Conservation (phyloP, 1,284 basidiomycete species). For the Trametes sp. region DNA sequence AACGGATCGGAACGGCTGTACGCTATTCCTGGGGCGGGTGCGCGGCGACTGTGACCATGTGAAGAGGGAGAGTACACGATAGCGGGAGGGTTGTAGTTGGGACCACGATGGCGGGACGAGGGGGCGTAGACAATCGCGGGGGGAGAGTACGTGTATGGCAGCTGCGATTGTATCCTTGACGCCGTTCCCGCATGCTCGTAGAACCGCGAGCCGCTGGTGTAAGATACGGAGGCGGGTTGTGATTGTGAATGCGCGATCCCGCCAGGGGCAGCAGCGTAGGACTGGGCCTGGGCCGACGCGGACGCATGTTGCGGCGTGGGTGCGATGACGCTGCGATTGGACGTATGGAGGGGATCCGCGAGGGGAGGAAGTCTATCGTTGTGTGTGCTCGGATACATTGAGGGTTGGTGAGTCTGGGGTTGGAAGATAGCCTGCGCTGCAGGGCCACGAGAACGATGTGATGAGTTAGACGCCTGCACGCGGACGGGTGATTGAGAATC, state of each 20-base stretch:
- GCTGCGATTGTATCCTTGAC: slow-evolving; percentile 33
- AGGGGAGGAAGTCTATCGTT: slow-evolving; percentile 30
- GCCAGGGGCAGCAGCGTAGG: slow-evolving; percentile 32
- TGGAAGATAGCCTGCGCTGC: slow-evolving; percentile 26
- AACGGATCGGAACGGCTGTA: slow-evolving; percentile 42
- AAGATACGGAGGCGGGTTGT: slow-evolving; percentile 31
- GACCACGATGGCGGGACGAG: slow-evolving; percentile 39
- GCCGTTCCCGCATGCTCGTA: slow-evolving; percentile 34
- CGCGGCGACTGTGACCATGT: slow-evolving; percentile 28
- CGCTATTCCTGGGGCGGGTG: slow-evolving; percentile 38
- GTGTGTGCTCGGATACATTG: slow-evolving; percentile 22
- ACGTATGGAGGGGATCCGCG: slow-evolving; percentile 32
- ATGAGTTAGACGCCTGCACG: slow-evolving; percentile 20
- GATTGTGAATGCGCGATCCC: slow-evolving; percentile 37
- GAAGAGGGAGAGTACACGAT: slow-evolving; percentile 43
- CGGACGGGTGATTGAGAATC: slow-evolving; percentile 30
- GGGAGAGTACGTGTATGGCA: slow-evolving; percentile 41
- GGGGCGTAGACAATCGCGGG: slow-evolving; percentile 47
- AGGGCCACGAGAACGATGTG: slow-evolving; percentile 24
- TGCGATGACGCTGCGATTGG: slow-evolving; percentile 28
- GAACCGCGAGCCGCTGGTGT: slow-evolving; percentile 33
- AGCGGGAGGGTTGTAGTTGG: slow-evolving; percentile 43
- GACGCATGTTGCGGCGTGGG: slow-evolving; percentile 35
- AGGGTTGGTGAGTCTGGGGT: slow-evolving; percentile 26
- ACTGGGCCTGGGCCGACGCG: slow-evolving; percentile 32